Conservation (phyloP, 441 rosid genomes). For the Geranium incanum region DNA sequence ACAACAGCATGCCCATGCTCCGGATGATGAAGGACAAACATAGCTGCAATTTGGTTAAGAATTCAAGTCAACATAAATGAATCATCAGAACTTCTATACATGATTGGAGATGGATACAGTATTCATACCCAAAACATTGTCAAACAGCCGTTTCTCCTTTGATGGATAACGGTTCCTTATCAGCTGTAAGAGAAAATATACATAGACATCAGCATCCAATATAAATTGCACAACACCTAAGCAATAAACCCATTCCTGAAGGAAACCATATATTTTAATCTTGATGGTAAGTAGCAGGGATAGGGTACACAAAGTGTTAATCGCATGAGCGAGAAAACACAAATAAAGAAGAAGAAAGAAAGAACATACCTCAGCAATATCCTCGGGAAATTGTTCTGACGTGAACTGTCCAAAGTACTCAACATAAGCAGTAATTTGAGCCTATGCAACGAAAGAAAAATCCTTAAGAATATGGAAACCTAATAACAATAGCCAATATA, state of each 20-base stretch:
- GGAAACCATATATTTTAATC: constrained; percentile 11
- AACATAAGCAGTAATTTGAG: constrained; percentile 86
- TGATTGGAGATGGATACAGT: constrained; percentile 10
- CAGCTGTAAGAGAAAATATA: constrained; percentile 48
- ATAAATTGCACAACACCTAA: constrained; percentile 16
- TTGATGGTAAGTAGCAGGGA: not conserved
- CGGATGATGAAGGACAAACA: constrained; percentile 93
- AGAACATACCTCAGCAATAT: constrained; percentile 76
- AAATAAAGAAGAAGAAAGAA: constrained; percentile 8
- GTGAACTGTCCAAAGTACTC: constrained; percentile 94
- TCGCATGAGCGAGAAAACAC: not conserved
- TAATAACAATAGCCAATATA: not conserved
- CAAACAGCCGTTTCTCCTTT: constrained; percentile 69
- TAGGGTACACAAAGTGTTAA: not conserved
- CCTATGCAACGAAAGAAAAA: constrained; percentile 35
- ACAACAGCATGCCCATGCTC: constrained; percentile 97
- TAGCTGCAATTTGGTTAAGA: constrained; percentile 48
- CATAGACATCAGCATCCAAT: constrained; percentile 19
- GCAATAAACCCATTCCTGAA: not conserved
- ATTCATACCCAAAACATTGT: constrained; percentile 81
- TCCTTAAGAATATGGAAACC: not conserved
- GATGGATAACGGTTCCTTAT: constrained; percentile 85
- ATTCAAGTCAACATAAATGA: constrained; percentile 17
- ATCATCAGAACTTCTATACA: not conserved
- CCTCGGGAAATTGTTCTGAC: constrained; percentile 90